Evolutionary conservation across 176 grass and related monocot species (phyloP).

Genomic region (Oryza glaberrima): DNA sequence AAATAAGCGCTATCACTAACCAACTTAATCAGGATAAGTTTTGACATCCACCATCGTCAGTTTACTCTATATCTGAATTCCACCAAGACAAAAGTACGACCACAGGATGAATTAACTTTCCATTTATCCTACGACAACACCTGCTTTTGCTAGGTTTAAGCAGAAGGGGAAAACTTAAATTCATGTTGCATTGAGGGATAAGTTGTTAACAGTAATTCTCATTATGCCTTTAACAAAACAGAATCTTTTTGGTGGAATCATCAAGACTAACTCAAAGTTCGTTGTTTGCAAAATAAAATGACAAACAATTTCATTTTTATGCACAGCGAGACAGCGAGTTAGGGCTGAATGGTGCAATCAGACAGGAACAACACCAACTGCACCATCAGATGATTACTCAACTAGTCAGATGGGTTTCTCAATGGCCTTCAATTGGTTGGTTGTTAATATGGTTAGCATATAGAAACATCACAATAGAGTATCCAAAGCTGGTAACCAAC

Average conservation of each 20-base stretch:
- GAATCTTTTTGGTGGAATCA: background rate
- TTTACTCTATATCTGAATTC: slow-evolving; percentile 13
- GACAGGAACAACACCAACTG: slow-evolving; percentile 5
- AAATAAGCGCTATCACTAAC: background rate
- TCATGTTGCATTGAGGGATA: background rate
- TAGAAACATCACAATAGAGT: slow-evolving; percentile 13
- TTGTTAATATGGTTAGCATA: slow-evolving; percentile 28
- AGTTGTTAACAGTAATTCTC: slow-evolving; percentile 7
- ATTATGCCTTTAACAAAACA: background rate
- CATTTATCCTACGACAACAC: slow-evolving; percentile 6
- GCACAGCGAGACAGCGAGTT: background rate
- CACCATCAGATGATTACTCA: slow-evolving; percentile 24
- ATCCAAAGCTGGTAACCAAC: slow-evolving; percentile 1
- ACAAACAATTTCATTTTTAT: slow-evolving; percentile 24
- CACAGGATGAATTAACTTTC: background rate
- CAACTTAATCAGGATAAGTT: slow-evolving; percentile 6
- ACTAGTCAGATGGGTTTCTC: background rate
- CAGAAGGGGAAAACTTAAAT: background rate
- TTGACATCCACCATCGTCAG: background rate
- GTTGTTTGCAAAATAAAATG: slow-evolving; percentile 18
- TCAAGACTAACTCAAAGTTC: slow-evolving; percentile 5
- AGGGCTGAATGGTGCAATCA: background rate
- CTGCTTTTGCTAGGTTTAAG: slow-evolving; percentile 4
- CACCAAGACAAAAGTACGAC: background rate
- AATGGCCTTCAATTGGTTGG: slow-evolving; percentile 14